These are phyloP conservation scores for Hanseniaspora vineae DNA, from an alignment of 805 yeast genomes.

Conservation along the genomic window DNA sequence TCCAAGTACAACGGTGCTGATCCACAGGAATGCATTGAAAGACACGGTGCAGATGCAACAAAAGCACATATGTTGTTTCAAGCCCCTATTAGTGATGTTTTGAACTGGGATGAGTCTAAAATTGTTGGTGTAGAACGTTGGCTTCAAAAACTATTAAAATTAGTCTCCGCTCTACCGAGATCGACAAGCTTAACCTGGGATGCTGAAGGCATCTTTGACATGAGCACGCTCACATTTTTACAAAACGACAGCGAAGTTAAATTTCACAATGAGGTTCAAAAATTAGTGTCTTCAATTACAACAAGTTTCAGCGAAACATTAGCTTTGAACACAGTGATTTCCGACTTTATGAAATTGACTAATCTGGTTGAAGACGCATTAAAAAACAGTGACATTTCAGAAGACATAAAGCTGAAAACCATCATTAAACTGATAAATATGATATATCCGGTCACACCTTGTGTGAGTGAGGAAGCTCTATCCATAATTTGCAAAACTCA, in stretches of 20 bases:
- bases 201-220: not conserved
- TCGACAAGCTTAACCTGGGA: not conserved
- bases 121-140: constrained; percentile 84
- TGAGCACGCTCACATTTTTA: not conserved
- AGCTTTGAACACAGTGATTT: constrained; percentile 71
- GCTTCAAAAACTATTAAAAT: constrained; percentile 45
- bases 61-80: constrained; percentile 88
- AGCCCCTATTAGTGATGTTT: constrained; percentile 72
- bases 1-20: constrained; percentile 92
- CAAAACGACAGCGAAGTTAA: constrained; percentile 34
- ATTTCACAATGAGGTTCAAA: constrained; percentile 46
- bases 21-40: constrained; percentile 59
- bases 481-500: constrained; percentile 27
- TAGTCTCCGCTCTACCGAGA: constrained; percentile 3
- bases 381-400: constrained; percentile 25
- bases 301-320: constrained; percentile 45
- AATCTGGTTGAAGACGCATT: constrained; percentile 25
- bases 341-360: constrained; percentile 81
- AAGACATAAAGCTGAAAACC: constrained; percentile 33
- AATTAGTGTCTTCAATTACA: constrained; percentile 35
- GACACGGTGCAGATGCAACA: constrained; percentile 87
- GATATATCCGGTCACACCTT: constrained; percentile 74
- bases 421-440: constrained; percentile 43
- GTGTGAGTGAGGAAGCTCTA: constrained; percentile 73
- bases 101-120: constrained; percentile 83